Evolutionary conservation across 1,139 yeast genomes (phyloP).

Genomic region (Arxiozyma telluris): DNA sequence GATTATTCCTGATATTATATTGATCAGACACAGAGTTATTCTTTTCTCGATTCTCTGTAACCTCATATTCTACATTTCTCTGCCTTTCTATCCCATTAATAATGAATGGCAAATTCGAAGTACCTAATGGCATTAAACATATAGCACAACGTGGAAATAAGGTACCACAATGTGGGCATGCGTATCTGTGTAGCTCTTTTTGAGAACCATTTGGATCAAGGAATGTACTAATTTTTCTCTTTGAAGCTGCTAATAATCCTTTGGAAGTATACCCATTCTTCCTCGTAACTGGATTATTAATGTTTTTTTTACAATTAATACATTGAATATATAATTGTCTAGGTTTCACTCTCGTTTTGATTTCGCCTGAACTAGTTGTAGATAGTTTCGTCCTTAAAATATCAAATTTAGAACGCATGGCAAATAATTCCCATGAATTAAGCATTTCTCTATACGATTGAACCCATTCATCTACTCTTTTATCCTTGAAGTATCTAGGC

Average conservation of each 20-base stretch:
- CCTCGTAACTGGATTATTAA: slow-evolving; percentile 32
- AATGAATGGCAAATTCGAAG: slow-evolving; percentile 38
- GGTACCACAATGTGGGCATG: slow-evolving; percentile 81
- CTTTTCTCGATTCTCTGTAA: slow-evolving; percentile 24
- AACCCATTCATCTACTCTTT: slow-evolving; percentile 68
- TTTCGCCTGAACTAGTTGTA: slow-evolving; percentile 40
- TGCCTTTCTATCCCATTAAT: slow-evolving; percentile 22
- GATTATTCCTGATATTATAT: neutral
- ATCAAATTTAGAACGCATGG: slow-evolving; percentile 74
- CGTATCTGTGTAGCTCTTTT: slow-evolving; percentile 27
- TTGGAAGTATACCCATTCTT: neutral
- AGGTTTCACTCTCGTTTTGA: slow-evolving; percentile 46
- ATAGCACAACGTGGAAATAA: slow-evolving; percentile 90
- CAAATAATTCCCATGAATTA: slow-evolving; percentile 78
- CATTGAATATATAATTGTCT: slow-evolving; percentile 78
- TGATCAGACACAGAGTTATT: slow-evolving; percentile 35
- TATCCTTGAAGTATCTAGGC: slow-evolving; percentile 71
- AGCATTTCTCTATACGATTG: slow-evolving; percentile 63
- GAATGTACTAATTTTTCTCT: slow-evolving; percentile 2
- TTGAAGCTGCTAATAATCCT: neutral
- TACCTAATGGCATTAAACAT: slow-evolving; percentile 74
- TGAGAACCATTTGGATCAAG: neutral
- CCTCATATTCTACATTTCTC: slow-evolving; percentile 6
- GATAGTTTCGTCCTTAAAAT: slow-evolving; percentile 66
- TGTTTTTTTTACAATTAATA: slow-evolving; percentile 66